Percentiles rank a stretch among this genome's conserved stretches.
Evolutionary conservation across 108 stramenopile species (phyloP).

Genomic region (Conticribra guillardii): DNA sequence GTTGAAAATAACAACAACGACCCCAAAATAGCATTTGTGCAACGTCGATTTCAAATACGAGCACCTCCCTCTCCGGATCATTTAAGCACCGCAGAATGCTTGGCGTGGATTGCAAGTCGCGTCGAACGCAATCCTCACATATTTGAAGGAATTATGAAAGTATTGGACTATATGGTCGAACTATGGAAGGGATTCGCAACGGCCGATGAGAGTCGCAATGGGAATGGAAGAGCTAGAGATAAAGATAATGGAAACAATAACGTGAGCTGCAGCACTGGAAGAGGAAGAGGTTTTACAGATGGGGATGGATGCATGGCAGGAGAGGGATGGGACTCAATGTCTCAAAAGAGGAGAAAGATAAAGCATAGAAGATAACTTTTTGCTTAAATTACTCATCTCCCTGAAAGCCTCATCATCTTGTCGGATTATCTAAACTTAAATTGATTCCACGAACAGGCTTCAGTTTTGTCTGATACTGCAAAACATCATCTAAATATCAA

Average conservation of each 20-base stretch:
- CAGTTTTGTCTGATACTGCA: no score
- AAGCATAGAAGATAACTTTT: neutral
- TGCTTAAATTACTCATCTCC: no score
- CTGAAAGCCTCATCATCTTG: no score
- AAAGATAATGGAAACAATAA: neutral
- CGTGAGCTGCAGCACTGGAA: neutral
- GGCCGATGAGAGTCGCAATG: no score
- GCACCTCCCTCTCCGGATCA: conserved; percentile 62
- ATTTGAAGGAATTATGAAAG: conserved; percentile 64
- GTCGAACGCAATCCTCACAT: conserved; percentile 54
- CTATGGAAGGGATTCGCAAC: conserved; percentile 48
- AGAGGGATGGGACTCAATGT: conserved; percentile 12
- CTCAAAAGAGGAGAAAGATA: conserved; percentile 39
- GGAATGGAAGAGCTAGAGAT: neutral
- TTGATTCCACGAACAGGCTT: no score
- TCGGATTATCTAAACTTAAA: no score
- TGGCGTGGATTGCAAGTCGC: conserved; percentile 64
- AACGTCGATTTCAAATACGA: conserved; percentile 60
- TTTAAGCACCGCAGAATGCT: conserved; percentile 77
- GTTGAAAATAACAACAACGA: neutral
- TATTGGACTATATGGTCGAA: conserved; percentile 71
- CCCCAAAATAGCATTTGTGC: conserved; percentile 9
- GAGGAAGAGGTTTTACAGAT: neutral
- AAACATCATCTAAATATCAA: no score
- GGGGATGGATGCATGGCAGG: neutral